These are phyloP conservation scores for Sistotremastrum niveocremeum DNA, from an alignment of 768 basidiomycete species.

Conservation along the genomic window DNA sequence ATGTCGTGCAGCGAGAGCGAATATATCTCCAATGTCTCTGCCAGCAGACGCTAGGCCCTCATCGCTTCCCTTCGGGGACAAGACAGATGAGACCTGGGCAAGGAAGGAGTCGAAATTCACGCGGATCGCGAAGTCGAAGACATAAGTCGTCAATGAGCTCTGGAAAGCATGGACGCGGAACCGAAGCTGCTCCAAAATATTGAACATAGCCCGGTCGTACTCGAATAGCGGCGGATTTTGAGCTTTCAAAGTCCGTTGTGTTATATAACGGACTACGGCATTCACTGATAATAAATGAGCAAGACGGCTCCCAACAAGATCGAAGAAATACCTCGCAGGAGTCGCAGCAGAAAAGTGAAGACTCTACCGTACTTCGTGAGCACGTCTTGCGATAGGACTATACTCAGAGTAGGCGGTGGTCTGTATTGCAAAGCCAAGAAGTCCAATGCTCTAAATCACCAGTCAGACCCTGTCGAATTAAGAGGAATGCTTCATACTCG, in stretches of 20 bases:
- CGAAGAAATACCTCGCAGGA: conserved; percentile 52
- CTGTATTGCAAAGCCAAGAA: conserved; percentile 87
- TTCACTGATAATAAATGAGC: no score
- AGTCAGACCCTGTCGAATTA: conserved; percentile 3
- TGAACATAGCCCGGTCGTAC: conserved; percentile 4
- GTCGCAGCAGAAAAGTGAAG: conserved; percentile 65
- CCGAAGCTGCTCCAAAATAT: conserved; percentile 51
- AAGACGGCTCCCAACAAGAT: neutral
- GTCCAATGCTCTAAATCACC: conserved; percentile 54
- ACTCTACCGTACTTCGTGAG: conserved; percentile 80
- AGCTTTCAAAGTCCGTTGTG: no score
- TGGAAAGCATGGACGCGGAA: conserved; percentile 66
- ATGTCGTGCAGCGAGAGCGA: conserved; percentile 54
- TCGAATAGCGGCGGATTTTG: no score
- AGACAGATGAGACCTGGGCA: conserved; percentile 19
- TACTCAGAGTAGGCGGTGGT: conserved; percentile 64
- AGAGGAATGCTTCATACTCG: conserved; percentile 15
- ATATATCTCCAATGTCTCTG: conserved; percentile 36
- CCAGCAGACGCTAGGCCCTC: conserved; percentile 3
- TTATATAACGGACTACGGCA: no score
- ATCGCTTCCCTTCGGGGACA: neutral
- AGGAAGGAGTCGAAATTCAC: conserved; percentile 66
- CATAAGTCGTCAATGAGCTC: conserved; percentile 48
- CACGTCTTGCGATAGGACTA: conserved; percentile 55
- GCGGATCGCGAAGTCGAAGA: conserved; percentile 72